Conservation (phyloP, 73 alveolate species). For the Tetrahymena malaccensis region DNA sequence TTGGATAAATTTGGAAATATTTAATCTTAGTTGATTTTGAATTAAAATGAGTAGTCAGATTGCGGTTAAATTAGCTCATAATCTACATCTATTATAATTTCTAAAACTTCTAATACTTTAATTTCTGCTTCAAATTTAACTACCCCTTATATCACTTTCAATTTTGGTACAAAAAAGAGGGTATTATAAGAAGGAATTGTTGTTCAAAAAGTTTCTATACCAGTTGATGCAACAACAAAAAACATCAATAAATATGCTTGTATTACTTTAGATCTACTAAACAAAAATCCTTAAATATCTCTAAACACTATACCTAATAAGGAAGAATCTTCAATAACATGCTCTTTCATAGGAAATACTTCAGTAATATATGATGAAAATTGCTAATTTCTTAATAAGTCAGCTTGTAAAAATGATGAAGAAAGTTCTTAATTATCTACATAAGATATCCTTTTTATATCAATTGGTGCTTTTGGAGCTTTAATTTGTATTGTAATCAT, state of each 20-base stretch:
- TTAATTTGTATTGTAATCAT: background rate
- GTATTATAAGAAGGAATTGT: background rate
- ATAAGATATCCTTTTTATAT: background rate
- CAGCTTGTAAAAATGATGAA: background rate
- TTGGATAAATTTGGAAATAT: background rate
- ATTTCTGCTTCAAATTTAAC: background rate
- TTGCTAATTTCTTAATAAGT: background rate
- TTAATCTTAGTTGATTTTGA: background rate
- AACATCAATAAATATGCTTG: background rate
- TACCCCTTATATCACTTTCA: background rate
- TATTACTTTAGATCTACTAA: background rate
- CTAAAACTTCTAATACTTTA: background rate
- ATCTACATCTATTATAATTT: background rate
- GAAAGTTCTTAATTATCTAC: background rate
- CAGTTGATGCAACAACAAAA: background rate
- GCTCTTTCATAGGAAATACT: background rate
- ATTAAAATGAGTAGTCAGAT: background rate
- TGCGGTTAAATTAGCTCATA: background rate
- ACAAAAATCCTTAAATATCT: background rate
- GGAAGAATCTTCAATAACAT: background rate
- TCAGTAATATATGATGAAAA: background rate
- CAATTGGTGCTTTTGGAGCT: background rate
- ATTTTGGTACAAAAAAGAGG: background rate
- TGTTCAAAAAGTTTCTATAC: background rate
- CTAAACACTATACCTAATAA: background rate